Evolutionary conservation across 768 basidiomycete species (phyloP).

Genomic region (Lepiota brunneoincarnata): DNA sequence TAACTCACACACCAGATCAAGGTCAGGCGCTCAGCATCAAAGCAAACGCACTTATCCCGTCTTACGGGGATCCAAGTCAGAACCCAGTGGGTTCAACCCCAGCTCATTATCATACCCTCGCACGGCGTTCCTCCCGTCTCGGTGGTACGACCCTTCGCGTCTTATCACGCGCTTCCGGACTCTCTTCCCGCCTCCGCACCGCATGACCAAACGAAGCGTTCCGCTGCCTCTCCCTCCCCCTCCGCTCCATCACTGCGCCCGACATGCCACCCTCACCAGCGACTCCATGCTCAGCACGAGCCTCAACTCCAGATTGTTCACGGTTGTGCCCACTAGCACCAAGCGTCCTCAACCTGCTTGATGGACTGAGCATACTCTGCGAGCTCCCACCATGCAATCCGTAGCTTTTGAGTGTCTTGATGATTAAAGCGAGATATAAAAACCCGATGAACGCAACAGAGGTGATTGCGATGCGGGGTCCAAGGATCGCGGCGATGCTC

Average conservation of each 20-base stretch:
- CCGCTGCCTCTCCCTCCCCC: conserved; percentile 26
- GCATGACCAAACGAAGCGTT: not conserved
- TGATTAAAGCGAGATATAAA: conserved; percentile 58
- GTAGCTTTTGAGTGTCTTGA: conserved; percentile 61
- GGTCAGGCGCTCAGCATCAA: too few relatives aligned
- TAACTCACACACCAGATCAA: too few relatives aligned
- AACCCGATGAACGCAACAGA: conserved; percentile 53
- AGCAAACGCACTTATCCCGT: too few relatives aligned
- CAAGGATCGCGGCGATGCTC: conserved; percentile 36
- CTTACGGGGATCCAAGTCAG: too few relatives aligned
- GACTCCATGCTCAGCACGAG: conserved; percentile 4
- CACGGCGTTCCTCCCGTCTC: not conserved
- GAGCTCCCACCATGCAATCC: conserved; percentile 31
- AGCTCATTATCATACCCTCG: not conserved
- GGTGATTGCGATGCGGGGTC: conserved; percentile 55
- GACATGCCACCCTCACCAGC: conserved; percentile 12
- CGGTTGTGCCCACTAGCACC: conserved; percentile 3
- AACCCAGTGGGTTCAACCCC: not conserved
- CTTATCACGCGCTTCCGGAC: not conserved
- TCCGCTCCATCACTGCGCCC: conserved; percentile 21
- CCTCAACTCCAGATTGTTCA: conserved; percentile 1
- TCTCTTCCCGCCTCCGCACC: conserved; percentile 3
- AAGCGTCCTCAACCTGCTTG: conserved; percentile 5
- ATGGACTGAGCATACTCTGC: conserved; percentile 15
- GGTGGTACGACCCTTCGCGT: not conserved